Evolutionary conservation across 441 rosid genomes (phyloP), one percentile per base, ranked within the genome.

Genomic region (Pelargonium australe): DNA sequence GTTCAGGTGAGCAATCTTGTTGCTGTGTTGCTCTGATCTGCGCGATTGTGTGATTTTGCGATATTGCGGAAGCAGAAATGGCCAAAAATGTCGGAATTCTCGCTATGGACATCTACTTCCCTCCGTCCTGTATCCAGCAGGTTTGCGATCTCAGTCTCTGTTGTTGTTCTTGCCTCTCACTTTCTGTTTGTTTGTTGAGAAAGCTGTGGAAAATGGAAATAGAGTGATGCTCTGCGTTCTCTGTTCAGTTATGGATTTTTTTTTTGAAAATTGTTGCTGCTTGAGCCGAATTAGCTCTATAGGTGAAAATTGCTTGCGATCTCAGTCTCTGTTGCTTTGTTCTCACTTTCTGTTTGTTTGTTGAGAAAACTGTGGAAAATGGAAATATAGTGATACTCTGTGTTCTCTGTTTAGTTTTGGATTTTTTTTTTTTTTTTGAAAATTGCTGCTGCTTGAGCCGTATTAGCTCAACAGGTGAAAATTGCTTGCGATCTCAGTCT

Each of bases 91-190:
- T 92, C 60, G 99, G 97, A 71, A 85, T 92, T 75, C 85, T 90
- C 62, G 98, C 98, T 68, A 73, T 92, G 85, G 95, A 95, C 63
- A 86, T 92, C 80, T 95, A 92, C 76, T 95, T 92, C 82, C 99
- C 99, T 81, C 96, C 96, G n/a, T 84, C 93, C 71, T 95, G 88
- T 78, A 84, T 92, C 81, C 93, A 85, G 73, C 99, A 92, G 97
- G 99, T 86, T 10, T 49, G 1, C 41, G 1, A 65, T 70, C 58
- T n/a, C 37, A 14, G 40, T 28, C 20, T 49, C 68, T 7, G 8
- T 8, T 28, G 14, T 12, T 10, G 34, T 70, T 37, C 51, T 23
- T 13, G 0, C 51, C 47, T 44, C 16, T 25, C 5, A 37, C 45
- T 1, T 20, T 31, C 19, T 51, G 49, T 13, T 51, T 67, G n/a